A percentile compares a stretch with the other conserved stretches of the same genome.
Evolutionary conservation across 106 monocot species (phyloP).

Genomic region (Agapanthus africanus): DNA sequence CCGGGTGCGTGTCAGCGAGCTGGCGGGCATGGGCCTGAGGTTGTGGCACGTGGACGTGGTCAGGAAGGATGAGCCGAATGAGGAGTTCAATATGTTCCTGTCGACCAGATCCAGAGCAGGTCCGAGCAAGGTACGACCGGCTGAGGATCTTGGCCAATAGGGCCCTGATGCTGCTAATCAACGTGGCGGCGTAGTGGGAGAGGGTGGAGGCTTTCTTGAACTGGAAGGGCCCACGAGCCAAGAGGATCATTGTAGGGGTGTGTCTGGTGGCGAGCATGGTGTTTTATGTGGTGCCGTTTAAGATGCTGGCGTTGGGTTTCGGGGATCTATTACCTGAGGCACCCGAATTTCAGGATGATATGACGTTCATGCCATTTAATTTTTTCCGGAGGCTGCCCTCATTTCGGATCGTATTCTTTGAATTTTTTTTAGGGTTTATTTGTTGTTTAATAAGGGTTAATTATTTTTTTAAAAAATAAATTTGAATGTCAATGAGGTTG

Average conservation of each 20-base stretch:
- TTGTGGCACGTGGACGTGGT: slow-evolving; percentile 65
- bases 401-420: slow-evolving; percentile 54
- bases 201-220: slow-evolving; percentile 54
- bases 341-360: slow-evolving; percentile 74
- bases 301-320: slow-evolving; percentile 22
- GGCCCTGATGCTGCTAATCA: slow-evolving; percentile 67
- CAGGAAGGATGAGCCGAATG: slow-evolving; percentile 73
- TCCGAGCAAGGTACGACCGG: slow-evolving; percentile 62
- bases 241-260: slow-evolving; percentile 46
- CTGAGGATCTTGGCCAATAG: slow-evolving; percentile 57
- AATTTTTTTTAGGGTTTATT: no score
- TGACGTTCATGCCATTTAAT: slow-evolving; percentile 59
- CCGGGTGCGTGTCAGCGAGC: slow-evolving; percentile 29
- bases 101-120: slow-evolving; percentile 32
- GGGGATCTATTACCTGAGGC: slow-evolving; percentile 68
- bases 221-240: slow-evolving; percentile 86
- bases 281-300: slow-evolving; percentile 71
- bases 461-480: no score
- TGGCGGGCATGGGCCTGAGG: slow-evolving; percentile 47
- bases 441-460: no score
- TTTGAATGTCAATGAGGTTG: no score
- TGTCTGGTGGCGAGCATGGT: slow-evolving; percentile 46
- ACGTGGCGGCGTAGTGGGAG: slow-evolving; percentile 80
- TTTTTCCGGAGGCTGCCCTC: slow-evolving; percentile 86
- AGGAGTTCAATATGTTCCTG: slow-evolving; percentile 73